phyloP scores from a whole-genome alignment of 495 filamentous ascomycete species.

The Trichoderma erinaceum region DNA sequence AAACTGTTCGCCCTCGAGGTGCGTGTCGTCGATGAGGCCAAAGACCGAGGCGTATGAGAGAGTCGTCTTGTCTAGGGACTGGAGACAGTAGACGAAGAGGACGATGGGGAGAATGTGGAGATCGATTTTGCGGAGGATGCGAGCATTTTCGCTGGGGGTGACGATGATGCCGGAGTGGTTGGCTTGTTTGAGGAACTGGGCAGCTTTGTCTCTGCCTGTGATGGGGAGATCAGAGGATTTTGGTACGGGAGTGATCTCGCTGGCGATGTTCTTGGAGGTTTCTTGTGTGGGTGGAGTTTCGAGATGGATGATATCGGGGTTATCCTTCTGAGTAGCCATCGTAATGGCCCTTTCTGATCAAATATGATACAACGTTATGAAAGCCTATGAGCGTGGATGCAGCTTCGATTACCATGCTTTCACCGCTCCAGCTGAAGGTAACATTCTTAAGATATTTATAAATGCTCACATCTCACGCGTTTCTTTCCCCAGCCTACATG shows the following conservation, averaged over 20 bases:
- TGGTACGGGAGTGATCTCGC: background rate
- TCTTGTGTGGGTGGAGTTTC: conserved; percentile 14
- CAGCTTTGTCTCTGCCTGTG: conserved; percentile 33
- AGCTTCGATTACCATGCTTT: background rate
- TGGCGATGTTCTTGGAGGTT: conserved; percentile 1
- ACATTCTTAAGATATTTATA: background rate
- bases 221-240: conserved; percentile 5
- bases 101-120: conserved; percentile 34
- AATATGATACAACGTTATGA: background rate
- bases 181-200: conserved; percentile 35
- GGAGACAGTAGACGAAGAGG: conserved; percentile 36
- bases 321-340: conserved; percentile 21
- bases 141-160: conserved; percentile 33
- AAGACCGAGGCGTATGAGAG: conserved; percentile 32
- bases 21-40: conserved; percentile 25
- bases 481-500: background rate
- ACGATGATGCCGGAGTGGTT: conserved; percentile 37
- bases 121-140: conserved; percentile 27
- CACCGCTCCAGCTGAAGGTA: background rate
- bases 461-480: background rate
- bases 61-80: conserved; percentile 37
- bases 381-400: background rate
- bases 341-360: background rate
- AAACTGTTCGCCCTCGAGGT: conserved; percentile 24
- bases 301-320: conserved; percentile 25